These are phyloP conservation scores for Chlorella sp. DNA, from an alignment of 139 green algal species.

Conservation along the genomic window DNA sequence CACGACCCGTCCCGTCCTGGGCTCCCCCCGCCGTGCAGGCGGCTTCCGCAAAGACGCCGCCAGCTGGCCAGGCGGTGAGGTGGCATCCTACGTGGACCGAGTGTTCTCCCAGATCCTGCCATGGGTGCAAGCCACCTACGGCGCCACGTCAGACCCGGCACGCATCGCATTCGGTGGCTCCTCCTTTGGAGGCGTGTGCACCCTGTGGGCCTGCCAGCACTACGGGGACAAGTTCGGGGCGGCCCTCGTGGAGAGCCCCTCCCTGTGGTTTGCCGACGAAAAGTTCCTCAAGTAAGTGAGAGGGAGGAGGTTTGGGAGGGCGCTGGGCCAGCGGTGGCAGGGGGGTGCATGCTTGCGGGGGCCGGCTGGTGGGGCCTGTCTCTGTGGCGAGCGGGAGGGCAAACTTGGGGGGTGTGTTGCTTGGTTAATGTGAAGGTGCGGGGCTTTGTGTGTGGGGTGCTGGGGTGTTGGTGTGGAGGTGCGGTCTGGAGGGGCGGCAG, in stretches of 20 bases:
- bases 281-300: constrained; percentile 36
- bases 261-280: constrained; percentile 57
- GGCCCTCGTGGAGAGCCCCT: constrained; percentile 59
- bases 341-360: neutral
- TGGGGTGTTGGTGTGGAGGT: too few species aligned
- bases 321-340: neutral
- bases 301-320: neutral
- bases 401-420: too few species aligned
- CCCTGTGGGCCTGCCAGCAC: constrained; percentile 43
- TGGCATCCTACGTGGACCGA: constrained; percentile 43
- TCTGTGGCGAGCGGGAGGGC: neutral
- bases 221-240: constrained; percentile 39
- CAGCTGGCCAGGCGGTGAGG: constrained; percentile 55
- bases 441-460: too few species aligned
- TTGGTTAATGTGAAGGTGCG: too few species aligned
- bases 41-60: constrained; percentile 46
- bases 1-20: too few species aligned
- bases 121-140: constrained; percentile 42
- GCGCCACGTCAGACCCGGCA: constrained; percentile 5
- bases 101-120: constrained; percentile 54
- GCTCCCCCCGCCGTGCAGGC: neutral
- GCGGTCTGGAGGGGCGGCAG: too few species aligned
- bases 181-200: constrained; percentile 65
- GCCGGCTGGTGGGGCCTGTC: neutral
- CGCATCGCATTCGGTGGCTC: constrained; percentile 55